phyloP scores from a whole-genome alignment of 495 filamentous ascomycete species.

The Penicillium malachiteum region DNA sequence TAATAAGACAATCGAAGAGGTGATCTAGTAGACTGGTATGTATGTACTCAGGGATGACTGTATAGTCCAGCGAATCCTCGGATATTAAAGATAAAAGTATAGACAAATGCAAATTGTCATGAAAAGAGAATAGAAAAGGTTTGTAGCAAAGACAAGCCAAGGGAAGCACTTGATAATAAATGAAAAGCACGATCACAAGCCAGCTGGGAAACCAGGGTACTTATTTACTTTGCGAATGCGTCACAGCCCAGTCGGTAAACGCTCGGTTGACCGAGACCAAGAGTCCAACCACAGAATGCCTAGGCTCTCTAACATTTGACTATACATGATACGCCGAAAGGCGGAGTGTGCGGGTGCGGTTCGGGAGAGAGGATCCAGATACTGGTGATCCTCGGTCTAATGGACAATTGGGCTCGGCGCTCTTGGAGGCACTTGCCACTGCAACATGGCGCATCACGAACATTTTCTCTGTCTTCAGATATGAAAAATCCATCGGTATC shows the following conservation, averaged over 20 bases:
- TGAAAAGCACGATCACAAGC: constrained; percentile 36
- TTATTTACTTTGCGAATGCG: constrained; percentile 36
- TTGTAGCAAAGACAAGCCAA: constrained; percentile 9
- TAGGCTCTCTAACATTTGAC: constrained; percentile 14
- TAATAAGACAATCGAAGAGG: constrained; percentile 4
- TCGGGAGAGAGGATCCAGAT: constrained; percentile 46
- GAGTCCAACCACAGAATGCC: constrained; percentile 14
- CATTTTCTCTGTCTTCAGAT: background rate
- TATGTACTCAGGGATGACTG: constrained; percentile 12
- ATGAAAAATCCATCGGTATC: constrained; percentile 12
- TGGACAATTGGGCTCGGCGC: constrained; percentile 21
- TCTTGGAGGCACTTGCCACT: constrained; percentile 1
- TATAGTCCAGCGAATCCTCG: constrained; percentile 11
- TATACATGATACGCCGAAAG: constrained; percentile 32
- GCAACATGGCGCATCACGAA: background rate
- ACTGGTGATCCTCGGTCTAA: constrained; percentile 46
- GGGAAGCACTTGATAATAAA: constrained; percentile 14
- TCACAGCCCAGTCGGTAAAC: constrained; percentile 44
- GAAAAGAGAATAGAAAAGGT: constrained; percentile 10
- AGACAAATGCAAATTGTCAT: constrained; percentile 12
- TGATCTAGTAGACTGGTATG: background rate
- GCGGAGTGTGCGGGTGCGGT: constrained; percentile 32
- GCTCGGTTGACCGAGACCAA: constrained; percentile 46
- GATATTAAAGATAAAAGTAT: constrained; percentile 5
- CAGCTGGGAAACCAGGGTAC: constrained; percentile 32